Evolutionary conservation across 2,329 filamentous ascomycete genomes (phyloP).

Genomic region (Plenodomus lindquistii): DNA sequence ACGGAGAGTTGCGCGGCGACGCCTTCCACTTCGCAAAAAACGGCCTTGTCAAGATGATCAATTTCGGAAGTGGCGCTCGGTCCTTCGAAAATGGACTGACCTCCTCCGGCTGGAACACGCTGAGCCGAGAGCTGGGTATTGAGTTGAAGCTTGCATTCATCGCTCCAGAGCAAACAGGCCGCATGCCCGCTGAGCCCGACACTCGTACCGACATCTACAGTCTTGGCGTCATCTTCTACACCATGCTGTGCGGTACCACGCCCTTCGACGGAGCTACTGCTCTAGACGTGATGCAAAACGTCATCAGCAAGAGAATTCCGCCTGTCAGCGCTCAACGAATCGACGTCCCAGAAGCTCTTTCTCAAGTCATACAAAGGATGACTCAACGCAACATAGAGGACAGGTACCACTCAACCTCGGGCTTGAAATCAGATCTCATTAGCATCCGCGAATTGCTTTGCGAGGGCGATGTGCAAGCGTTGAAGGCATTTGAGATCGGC

Average conservation of each 20-base stretch:
- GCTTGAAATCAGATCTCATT: constrained; percentile 78
- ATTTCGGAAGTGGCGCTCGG: constrained; percentile 82
- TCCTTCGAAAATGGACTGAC: constrained; percentile 88
- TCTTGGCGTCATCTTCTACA: constrained; percentile 87
- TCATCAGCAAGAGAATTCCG: constrained; percentile 77
- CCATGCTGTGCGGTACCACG: constrained; percentile 67
- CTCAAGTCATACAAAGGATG: constrained; percentile 86
- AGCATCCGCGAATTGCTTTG: constrained; percentile 74
- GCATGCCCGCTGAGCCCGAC: constrained; percentile 90
- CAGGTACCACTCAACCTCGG: constrained; percentile 86
- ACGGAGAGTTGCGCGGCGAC: constrained; percentile 88
- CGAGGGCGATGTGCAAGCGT: constrained; percentile 71
- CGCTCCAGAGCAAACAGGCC: constrained; percentile 90
- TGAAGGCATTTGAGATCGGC: constrained; percentile 76
- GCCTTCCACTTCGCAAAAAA: constrained; percentile 86
- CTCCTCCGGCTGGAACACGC: constrained; percentile 81
- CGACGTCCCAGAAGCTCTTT: constrained; percentile 82
- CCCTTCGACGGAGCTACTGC: constrained; percentile 80
- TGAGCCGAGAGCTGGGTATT: constrained; percentile 82
- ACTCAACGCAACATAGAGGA: constrained; percentile 86
- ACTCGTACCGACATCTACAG: constrained; percentile 89
- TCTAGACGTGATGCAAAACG: constrained; percentile 88
- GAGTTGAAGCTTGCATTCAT: constrained; percentile 91
- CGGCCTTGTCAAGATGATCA: constrained; percentile 75
- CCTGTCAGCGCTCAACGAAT: constrained; percentile 75